Evolutionary conservation across 768 basidiomycete genomes (phyloP).

Genomic region (Phaeotremella skinneri): DNA sequence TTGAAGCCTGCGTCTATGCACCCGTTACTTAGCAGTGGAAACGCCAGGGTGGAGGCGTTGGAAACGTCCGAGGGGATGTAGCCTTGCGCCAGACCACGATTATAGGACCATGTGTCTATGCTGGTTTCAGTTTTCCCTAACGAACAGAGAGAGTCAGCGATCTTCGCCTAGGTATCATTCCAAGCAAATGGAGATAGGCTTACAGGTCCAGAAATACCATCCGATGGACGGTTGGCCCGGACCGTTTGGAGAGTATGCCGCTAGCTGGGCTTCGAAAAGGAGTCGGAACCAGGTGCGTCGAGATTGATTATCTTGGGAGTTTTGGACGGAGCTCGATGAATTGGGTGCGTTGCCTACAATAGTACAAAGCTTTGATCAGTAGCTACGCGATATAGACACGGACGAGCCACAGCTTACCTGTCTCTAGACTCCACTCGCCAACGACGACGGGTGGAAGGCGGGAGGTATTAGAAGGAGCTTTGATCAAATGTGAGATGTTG

Average conservation of each 20-base stretch:
- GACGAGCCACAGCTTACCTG: conserved; percentile 20
- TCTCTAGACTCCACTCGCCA: conserved; percentile 51
- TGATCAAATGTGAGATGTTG: conserved; percentile 38
- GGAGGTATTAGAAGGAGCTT: conserved; percentile 10
- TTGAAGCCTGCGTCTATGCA: conserved; percentile 45
- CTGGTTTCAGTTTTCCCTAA: conserved; percentile 45
- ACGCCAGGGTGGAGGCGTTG: conserved; percentile 40
- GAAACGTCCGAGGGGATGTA: conserved; percentile 48
- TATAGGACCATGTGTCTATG: conserved; percentile 49
- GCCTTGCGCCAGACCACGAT: conserved; percentile 35
- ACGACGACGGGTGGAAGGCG: conserved; percentile 28
- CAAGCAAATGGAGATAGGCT: conserved; percentile 6
- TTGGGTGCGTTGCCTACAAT: conserved; percentile 23
- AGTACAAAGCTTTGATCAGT: no score
- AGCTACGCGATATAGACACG: neutral
- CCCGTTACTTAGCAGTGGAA: conserved; percentile 40
- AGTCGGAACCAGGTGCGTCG: conserved; percentile 49
- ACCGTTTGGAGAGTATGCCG: conserved; percentile 40
- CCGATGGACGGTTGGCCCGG: conserved; percentile 34
- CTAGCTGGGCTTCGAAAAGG: conserved; percentile 49
- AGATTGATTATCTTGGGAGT: conserved; percentile 24
- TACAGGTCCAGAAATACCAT: conserved; percentile 51
- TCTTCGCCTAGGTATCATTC: neutral
- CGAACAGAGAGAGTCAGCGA: neutral
- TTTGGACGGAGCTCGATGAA: conserved; percentile 21